A percentile compares a stretch with the other conserved stretches of the same genome.
Evolutionary conservation across 1,139 yeast species (phyloP).

Genomic region (Magnusiomyces suaveolens): DNA sequence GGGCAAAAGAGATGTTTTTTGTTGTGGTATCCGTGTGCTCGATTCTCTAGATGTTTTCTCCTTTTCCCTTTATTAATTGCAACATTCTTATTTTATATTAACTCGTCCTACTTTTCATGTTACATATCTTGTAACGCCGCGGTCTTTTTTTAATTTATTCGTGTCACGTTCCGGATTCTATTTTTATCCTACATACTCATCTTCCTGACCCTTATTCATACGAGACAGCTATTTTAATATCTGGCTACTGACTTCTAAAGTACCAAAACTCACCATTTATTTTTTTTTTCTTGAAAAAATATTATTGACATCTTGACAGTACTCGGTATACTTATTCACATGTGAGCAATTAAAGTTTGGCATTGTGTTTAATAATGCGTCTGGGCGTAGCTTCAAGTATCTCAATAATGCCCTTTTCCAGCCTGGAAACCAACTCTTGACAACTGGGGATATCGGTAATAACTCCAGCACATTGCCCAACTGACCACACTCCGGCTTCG

Average conservation of each 20-base stretch:
- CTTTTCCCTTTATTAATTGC: not conserved
- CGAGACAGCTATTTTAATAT: too few relatives aligned
- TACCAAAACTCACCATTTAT: too few relatives aligned
- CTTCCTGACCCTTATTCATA: too few relatives aligned
- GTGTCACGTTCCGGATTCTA: not conserved
- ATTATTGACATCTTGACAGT: too few relatives aligned
- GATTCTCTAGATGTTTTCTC: too few relatives aligned
- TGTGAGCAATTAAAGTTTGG: slow-evolving; percentile 10
- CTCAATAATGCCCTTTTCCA: slow-evolving; percentile 22
- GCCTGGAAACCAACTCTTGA: slow-evolving; percentile 22
- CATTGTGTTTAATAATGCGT: slow-evolving; percentile 1
- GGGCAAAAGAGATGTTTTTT: not conserved
- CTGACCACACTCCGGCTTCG: slow-evolving; percentile 31
- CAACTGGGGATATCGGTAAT: slow-evolving; percentile 30
- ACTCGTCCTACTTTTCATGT: not conserved
- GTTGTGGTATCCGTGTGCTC: not conserved
- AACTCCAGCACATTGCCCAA: slow-evolving; percentile 28
- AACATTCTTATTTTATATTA: not conserved
- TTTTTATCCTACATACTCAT: not conserved
- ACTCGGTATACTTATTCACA: too few relatives aligned
- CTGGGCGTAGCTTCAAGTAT: slow-evolving; percentile 11
- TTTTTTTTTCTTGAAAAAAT: too few relatives aligned
- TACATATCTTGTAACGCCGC: not conserved
- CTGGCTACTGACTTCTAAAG: not conserved
- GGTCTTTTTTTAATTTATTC: too few relatives aligned